These are phyloP conservation scores for Candida quercuum DNA, from an alignment of 805 yeast genomes.

Conservation along the genomic window DNA sequence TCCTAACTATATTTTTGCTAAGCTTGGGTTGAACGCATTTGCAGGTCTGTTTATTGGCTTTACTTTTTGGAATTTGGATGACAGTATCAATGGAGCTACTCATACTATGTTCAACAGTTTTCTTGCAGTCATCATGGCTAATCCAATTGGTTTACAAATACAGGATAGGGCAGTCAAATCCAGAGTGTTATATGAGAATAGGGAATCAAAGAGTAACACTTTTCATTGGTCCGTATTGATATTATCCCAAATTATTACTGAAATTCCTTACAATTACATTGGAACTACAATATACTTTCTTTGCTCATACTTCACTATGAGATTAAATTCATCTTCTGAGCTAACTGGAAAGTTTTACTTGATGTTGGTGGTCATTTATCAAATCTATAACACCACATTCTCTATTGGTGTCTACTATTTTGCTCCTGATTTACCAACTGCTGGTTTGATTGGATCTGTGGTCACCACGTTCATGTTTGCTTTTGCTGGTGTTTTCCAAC, in stretches of 20 bases:
- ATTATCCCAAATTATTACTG: conserved; percentile 47
- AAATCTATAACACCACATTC: conserved; percentile 43
- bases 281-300: conserved; percentile 48
- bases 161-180: conserved; percentile 53
- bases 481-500: conserved; percentile 69
- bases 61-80: conserved; percentile 55
- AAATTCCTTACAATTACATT: conserved; percentile 53
- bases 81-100: conserved; percentile 47
- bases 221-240: conserved; percentile 65
- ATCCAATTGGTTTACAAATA: conserved; percentile 55
- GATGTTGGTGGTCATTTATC: conserved; percentile 43
- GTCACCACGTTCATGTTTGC: conserved; percentile 52
- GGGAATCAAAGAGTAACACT: conserved; percentile 68
- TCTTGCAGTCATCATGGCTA: conserved; percentile 49
- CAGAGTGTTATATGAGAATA: conserved; percentile 61
- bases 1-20: conserved; percentile 55
- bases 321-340: background rate
- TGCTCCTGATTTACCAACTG: conserved; percentile 63
- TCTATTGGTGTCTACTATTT: conserved; percentile 50
- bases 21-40: conserved; percentile 38
- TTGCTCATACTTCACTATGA: conserved; percentile 46
- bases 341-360: conserved; percentile 33
- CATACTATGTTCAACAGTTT: conserved; percentile 57
- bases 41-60: conserved; percentile 69
- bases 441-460: conserved; percentile 53